Base-by-base conservation (phyloP, 2,329 filamentous ascomycete genomes). In the Microdochium nivale region DNA sequence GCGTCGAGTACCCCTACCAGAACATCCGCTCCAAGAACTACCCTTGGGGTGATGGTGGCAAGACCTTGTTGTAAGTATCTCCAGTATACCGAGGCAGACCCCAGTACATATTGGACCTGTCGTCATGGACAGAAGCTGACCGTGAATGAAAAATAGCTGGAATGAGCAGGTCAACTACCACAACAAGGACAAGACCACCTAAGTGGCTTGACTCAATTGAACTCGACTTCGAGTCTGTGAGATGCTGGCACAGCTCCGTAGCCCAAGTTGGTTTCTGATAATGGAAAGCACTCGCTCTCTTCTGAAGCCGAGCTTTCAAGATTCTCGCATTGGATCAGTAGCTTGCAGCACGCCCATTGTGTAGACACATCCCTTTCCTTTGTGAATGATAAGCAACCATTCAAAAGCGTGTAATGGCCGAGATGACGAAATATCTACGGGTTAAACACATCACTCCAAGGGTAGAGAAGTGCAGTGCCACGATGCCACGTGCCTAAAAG, bases 21-120 rank as follows among this genome's bases (percentile, higher is more conserved):
- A 99, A 99, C 81, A 88, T 99, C 72, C 88, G 94, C 70, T 81
- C 83, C 70, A 96, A 94, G 86, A 96, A 96, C 83, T 99, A 75
- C 80, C 84, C 83, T 66, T 99, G 88, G 88, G 91, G 92, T 60
- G 79, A 97, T 67, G 94, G 94, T 67, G 94, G 99, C 77, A 94
- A 97, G 84, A 86, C 84, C 61, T 60, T 86, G 49, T 86, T 85
- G 81, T 84, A 77, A 77, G 81, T 77, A 54, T 49, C 47, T 37
- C 33, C 5, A 16, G 14, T 37, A 37, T 16, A 37, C 16, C 33
- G 48, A 44, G 40, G 44, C 27, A 62, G 56, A 11, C n/a, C 43
- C 21, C 13, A 23, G 16, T 25, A 4, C 19, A 10, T 9, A 47
- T 23, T 3, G 13, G 8, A 5, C 19, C 43, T 23, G 24, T 7